phyloP scores from a whole-genome alignment of 2,329 filamentous ascomycete species.

The Penicillium psychrosexuale region DNA sequence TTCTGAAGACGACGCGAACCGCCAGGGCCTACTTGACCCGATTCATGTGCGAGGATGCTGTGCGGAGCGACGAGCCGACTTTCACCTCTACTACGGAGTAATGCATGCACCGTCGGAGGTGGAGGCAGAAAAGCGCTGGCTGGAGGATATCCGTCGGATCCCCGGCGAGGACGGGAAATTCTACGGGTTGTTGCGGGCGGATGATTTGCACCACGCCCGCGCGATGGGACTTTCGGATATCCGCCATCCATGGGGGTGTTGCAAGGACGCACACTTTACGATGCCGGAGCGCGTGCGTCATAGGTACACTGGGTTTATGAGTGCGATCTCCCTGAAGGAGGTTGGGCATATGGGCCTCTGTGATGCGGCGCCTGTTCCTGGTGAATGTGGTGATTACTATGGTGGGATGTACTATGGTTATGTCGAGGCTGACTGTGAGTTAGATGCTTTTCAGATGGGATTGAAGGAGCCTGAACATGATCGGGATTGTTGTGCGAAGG shows the following conservation, averaged over 20 bases:
- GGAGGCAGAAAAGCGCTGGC: neutral
- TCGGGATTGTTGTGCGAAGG: neutral
- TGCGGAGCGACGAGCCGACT: neutral
- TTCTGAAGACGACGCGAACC: neutral
- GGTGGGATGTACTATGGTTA: neutral
- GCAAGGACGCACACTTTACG: neutral
- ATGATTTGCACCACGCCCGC: neutral
- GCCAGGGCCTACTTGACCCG: neutral
- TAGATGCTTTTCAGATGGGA: neutral
- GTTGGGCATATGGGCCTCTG: neutral
- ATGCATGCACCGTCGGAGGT: neutral
- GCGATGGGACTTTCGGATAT: neutral
- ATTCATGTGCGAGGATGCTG: slow-evolving; percentile 1
- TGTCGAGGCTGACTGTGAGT: neutral
- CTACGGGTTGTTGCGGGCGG: slow-evolving; percentile 3
- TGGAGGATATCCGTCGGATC: slow-evolving; percentile 2
- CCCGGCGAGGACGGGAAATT: neutral
- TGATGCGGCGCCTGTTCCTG: neutral
- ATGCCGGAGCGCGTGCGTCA: neutral
- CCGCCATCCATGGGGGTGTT: slow-evolving; percentile 3
- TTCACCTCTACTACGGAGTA: neutral
- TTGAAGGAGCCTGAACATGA: slow-evolving; percentile 1
- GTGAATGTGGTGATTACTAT: slow-evolving; percentile 1
- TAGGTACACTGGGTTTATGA: slow-evolving; percentile 1
- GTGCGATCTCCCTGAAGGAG: neutral